A percentile compares a stretch with the other conserved stretches of the same genome.
phyloP scores from a whole-genome alignment of 2,329 filamentous ascomycete species.

The Colletotrichum eleusines region DNA sequence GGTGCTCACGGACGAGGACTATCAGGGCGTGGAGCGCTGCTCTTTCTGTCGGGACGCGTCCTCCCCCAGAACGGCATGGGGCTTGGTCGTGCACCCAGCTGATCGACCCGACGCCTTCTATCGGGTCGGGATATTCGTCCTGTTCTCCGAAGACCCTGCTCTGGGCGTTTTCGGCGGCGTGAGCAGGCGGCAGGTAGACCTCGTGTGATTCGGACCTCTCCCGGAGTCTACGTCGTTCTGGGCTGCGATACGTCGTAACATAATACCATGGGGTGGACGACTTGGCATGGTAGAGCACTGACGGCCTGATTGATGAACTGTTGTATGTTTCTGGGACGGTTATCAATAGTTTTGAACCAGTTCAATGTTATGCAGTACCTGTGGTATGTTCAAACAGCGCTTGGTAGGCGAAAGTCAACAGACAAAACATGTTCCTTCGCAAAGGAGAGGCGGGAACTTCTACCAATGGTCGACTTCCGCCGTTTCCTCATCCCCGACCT shows the following conservation, averaged over 20 bases:
- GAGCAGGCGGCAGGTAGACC: neutral
- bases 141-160: neutral
- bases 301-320: neutral
- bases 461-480: neutral
- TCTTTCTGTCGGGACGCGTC: neutral
- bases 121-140: slow-evolving; percentile 4
- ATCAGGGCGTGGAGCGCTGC: neutral
- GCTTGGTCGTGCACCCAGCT: neutral
- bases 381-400: neutral
- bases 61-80: neutral
- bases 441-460: neutral
- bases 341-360: neutral
- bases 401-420: neutral
- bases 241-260: neutral
- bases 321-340: neutral
- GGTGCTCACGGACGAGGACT: neutral
- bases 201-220: neutral
- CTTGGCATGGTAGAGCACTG: neutral
- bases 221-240: neutral
- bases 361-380: neutral
- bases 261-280: neutral
- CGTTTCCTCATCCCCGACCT: neutral
- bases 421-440: neutral
- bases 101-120: neutral
- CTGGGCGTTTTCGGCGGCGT: neutral